phyloP scores from a whole-genome alignment of 371 early-diverging fungal species.

The Rhizomucor miehei region DNA sequence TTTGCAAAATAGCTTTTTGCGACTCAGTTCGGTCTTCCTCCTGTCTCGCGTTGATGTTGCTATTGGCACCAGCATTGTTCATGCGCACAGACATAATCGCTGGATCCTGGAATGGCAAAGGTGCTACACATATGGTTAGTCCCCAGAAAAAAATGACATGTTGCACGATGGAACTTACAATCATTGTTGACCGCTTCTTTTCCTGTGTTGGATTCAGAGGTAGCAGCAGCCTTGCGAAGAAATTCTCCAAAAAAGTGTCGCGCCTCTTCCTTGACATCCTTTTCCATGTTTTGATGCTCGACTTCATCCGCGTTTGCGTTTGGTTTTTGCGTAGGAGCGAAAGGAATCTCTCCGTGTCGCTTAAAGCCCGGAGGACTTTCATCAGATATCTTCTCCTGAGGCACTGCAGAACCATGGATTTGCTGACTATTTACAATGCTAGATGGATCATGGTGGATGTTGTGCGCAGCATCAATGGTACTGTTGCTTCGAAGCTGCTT shows the following conservation, averaged over 20 bases:
- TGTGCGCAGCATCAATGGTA: too few species aligned
- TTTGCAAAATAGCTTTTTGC: slow-evolving; percentile 34
- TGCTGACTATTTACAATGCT: too few species aligned
- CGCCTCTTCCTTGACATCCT: slow-evolving; percentile 41
- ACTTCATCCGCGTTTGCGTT: slow-evolving; percentile 8
- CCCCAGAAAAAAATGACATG: neutral
- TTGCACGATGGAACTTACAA: neutral
- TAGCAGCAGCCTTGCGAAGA: slow-evolving; percentile 64
- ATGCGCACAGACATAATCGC: slow-evolving; percentile 67
- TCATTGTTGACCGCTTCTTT: slow-evolving; percentile 11
- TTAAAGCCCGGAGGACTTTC: too few species aligned
- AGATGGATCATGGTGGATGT: too few species aligned
- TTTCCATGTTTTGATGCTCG: neutral
- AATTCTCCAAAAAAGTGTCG: slow-evolving; percentile 71
- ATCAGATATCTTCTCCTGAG: too few species aligned
- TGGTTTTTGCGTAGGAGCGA: slow-evolving; percentile 4
- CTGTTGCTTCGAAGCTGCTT: too few species aligned
- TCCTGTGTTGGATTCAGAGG: slow-evolving; percentile 17
- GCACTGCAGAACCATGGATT: too few species aligned
- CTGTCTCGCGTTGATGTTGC: neutral
- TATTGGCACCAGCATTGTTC: slow-evolving; percentile 16
- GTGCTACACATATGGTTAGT: slow-evolving; percentile 1
- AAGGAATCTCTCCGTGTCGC: too few species aligned
- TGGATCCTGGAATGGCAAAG: slow-evolving; percentile 61
- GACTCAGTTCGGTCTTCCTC: slow-evolving; percentile 12